Evolutionary conservation across 129 eudicot genomes (phyloP).

Genomic region (Flaveria sonorensis): DNA sequence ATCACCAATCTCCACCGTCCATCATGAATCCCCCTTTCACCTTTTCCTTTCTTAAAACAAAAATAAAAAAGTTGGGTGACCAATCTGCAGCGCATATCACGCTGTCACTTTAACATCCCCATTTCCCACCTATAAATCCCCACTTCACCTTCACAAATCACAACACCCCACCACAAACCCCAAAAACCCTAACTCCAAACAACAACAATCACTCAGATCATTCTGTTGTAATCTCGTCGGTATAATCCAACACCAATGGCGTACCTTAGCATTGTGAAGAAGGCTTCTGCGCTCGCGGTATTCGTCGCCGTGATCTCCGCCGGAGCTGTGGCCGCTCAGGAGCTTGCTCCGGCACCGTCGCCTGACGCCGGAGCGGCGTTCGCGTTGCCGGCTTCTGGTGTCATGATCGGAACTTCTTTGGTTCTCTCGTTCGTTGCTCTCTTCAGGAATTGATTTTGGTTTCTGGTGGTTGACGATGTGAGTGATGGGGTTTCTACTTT

Average conservation of each 20-base stretch:
- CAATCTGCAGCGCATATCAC: not conserved
- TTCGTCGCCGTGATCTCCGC: too few relatives aligned
- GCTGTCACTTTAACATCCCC: slow-evolving; percentile 24
- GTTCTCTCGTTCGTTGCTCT: slow-evolving; percentile 48
- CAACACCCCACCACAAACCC: not conserved
- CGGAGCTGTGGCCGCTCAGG: too few relatives aligned
- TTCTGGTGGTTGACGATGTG: too few relatives aligned
- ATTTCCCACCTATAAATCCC: slow-evolving; percentile 18
- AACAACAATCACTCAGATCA: not conserved
- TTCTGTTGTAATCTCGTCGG: not conserved
- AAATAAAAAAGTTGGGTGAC: too few relatives aligned
- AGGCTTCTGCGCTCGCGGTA: too few relatives aligned
- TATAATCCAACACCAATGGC: too few relatives aligned
- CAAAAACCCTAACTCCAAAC: not conserved
- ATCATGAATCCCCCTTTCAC: not conserved
- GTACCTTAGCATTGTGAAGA: too few relatives aligned
- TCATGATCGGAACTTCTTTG: slow-evolving; percentile 42
- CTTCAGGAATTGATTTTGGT: slow-evolving; percentile 27
- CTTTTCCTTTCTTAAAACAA: not conserved
- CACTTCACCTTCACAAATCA: not conserved
- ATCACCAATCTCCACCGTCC: slow-evolving; percentile 6
- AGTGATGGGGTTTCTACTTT: too few relatives aligned
- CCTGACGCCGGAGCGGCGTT: slow-evolving; percentile 61
- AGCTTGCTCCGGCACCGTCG: slow-evolving; percentile 50
- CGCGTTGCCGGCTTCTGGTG: slow-evolving; percentile 43